Base-by-base conservation (phyloP, 1,139 yeast genomes). In the Candida freyschussii region DNA sequence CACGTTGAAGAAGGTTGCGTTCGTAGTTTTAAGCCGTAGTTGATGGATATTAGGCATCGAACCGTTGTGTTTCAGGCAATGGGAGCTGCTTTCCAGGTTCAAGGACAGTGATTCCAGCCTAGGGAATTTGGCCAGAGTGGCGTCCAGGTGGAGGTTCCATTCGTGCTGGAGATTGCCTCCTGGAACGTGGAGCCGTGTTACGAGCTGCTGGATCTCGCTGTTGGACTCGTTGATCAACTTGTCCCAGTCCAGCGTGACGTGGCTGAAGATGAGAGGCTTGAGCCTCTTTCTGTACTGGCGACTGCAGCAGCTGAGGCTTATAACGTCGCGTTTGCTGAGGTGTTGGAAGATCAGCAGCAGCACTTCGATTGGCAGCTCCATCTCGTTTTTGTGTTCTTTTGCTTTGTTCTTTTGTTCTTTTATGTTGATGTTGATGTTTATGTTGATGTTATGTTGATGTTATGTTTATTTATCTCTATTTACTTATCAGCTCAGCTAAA, bases 121-220 rank as follows among this genome's bases (percentile, higher is more conserved):
- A 7, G 21, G 18, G 25, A 55, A 47, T 6, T 26, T 25, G 3
- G 34, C 21, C 14, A 49, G 48, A n/a, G 55, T 32, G n/a, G 37
- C 30, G 16, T 47, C 47, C 29, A 52, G 53, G 8, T 51, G 52
- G 33, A 52, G 55, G 21, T 52, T 50, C 62, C 62, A 57, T 34
- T 57, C 60, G 24, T 50, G 43, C 17, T 45, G 48, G 10, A 57
- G 37, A 26, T 54, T 48, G 9, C 47, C 40, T 12, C 53, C 48
- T 7, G 45, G 32, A 17, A 57, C 42, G 20, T 47, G 40, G 11
- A 57, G 24, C 6, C 30, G 38, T 31, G 50, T 52, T 6, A 52
- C 50, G 26, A 32, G 41, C 7, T 34, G 33, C 13, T 26, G n/a
- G n/a, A n/a, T n/a, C n/a, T n/a, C n/a, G n/a, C n/a, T n/a, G n/a